Base-by-base conservation (phyloP, 1,284 basidiomycete species). In the Puccinia hordei region DNA sequence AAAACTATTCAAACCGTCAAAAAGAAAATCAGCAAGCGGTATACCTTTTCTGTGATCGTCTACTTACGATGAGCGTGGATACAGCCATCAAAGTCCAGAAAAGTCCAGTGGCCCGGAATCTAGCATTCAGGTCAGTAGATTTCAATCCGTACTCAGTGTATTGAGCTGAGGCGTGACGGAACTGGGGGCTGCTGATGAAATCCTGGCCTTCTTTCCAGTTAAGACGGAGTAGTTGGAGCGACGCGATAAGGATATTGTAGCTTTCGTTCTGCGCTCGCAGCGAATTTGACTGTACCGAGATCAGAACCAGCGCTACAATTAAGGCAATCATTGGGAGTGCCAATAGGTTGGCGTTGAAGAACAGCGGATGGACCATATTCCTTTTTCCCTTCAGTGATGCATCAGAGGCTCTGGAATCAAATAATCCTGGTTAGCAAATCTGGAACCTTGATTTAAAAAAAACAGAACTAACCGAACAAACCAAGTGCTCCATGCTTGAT, bases 71-170 rank as follows among this genome's bases (percentile, higher is more conserved):
- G 41, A 69, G 12, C 24, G 68, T 69, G 15, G 68, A 46, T 51
- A 69, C 30, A 51, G 38, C 68, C 68, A 51, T 69, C 3, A 69
- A 51, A 33, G 44, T 69, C 68, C 68, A 69, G 24, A 69, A 69
- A 2, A 69, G 27, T 24, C 68, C 68, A 33, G 46, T 51, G 22
- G 1, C 2, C 17, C 46, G 22, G 24, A 59, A 59, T 10, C 57
- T 59, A 33, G 30, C 19, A 27, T 33, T 2, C 6, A 59, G 27
- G 5, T 59, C 1, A 15, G 24, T 1, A 1, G 57, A 59, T 8
- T 59, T 33, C 57, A 33, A 2, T 2, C 30, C 27, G 57, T 59
- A 59, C 3, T 59, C 30, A 13, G 9, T 30, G 30, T 27, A 59
- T 15, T 59, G 57, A 33, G 8, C 15, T n/a, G 57, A 59, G 10